Conservation (phyloP, 1,139 yeast genomes). For the Hyphopichia wangnamkhiaoensis region DNA sequence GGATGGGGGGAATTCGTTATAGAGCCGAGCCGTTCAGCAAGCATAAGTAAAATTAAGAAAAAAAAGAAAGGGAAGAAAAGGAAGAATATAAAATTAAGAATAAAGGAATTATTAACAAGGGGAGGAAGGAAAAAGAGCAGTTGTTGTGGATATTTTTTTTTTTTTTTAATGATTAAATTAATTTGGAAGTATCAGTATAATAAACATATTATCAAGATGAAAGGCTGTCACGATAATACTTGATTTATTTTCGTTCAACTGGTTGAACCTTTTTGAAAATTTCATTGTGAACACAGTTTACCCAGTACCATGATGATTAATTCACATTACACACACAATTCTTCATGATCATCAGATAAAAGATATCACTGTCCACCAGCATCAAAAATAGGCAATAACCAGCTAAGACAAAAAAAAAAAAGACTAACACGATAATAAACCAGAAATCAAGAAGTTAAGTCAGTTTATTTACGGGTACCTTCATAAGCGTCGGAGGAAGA, state of each 20-base stretch:
- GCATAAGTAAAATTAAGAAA: conserved; percentile 5
- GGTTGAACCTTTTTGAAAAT: not conserved
- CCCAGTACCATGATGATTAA: conserved; percentile 1
- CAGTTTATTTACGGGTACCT: not conserved
- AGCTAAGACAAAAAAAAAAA: not conserved
- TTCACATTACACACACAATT: conserved; percentile 20
- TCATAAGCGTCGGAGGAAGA: conserved; percentile 5
- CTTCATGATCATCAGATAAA: conserved; percentile 11
- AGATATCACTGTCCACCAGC: not conserved
- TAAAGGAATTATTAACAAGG: too few relatives aligned
- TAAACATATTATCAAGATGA: not conserved
- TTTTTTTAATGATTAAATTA: not conserved
- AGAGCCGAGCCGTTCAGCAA: conserved; percentile 18
- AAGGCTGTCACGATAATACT: not conserved
- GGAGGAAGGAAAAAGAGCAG: not conserved
- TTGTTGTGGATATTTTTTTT: not conserved
- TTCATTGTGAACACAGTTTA: not conserved
- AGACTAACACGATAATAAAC: not conserved
- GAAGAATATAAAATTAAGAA: not conserved
- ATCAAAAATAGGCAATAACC: not conserved
- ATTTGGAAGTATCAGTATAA: not conserved
- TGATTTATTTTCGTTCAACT: not conserved
- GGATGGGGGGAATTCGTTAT: conserved; percentile 7
- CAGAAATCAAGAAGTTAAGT: not conserved
- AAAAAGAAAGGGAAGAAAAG: not conserved